Evolutionary conservation across 2,329 filamentous ascomycete species (phyloP).

Genomic region (Didymellaceae sp.): DNA sequence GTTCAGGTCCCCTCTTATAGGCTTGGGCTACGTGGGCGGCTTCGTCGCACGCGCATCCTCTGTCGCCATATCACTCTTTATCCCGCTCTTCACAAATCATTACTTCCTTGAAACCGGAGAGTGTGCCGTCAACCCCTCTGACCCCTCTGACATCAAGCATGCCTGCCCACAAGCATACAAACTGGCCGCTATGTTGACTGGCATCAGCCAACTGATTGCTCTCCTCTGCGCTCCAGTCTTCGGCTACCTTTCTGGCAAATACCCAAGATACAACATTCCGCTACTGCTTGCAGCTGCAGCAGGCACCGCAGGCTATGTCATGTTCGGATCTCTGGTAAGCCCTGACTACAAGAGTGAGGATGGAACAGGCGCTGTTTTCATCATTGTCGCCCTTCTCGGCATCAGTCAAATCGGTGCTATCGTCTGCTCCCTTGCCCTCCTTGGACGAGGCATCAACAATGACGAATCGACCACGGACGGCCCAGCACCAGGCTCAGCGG

Average conservation of each 20-base stretch:
- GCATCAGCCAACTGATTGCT: slow-evolving; percentile 85
- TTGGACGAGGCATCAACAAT: slow-evolving; percentile 78
- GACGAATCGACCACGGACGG: slow-evolving; percentile 39
- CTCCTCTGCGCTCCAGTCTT: slow-evolving; percentile 86
- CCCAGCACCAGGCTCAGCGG: slow-evolving; percentile 13
- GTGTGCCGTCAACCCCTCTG: slow-evolving; percentile 63
- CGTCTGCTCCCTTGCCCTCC: slow-evolving; percentile 88
- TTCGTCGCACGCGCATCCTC: slow-evolving; percentile 95
- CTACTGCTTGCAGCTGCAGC: slow-evolving; percentile 73
- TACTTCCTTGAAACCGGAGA: slow-evolving; percentile 84
- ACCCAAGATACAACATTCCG: slow-evolving; percentile 71
- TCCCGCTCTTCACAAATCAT: slow-evolving; percentile 90
- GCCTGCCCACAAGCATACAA: slow-evolving; percentile 88
- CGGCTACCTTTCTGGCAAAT: slow-evolving; percentile 79
- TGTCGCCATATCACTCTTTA: slow-evolving; percentile 92
- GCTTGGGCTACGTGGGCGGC: slow-evolving; percentile 87
- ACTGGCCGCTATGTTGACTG: slow-evolving; percentile 84
- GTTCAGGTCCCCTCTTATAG: slow-evolving; percentile 77
- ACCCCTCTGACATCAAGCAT: slow-evolving; percentile 72
- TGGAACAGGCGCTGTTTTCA: slow-evolving; percentile 72
- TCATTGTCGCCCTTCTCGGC: slow-evolving; percentile 81
- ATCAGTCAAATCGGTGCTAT: slow-evolving; percentile 96
- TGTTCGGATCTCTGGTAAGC: slow-evolving; percentile 77
- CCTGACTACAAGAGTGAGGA: slow-evolving; percentile 76
- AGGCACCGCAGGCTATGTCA: slow-evolving; percentile 78